A percentile compares a stretch with the other conserved stretches of the same genome.
phyloP scores from a whole-genome alignment of 768 basidiomycete species.

The Tulasnella sp. region DNA sequence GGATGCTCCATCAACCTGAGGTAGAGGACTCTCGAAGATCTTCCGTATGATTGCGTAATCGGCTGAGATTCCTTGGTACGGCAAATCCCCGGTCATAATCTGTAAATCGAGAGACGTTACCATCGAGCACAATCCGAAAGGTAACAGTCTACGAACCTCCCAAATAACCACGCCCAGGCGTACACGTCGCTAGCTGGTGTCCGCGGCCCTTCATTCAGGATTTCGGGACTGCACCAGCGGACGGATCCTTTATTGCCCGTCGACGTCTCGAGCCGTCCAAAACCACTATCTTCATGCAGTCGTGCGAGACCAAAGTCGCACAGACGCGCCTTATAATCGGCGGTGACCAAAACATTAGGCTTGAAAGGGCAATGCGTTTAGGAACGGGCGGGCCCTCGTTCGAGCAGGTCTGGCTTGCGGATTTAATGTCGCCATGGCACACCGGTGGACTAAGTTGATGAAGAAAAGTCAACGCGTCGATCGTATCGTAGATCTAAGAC shows the following conservation, averaged over 20 bases:
- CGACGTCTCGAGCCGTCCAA: background rate
- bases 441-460: background rate
- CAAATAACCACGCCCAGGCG: background rate
- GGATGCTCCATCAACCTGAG: background rate
- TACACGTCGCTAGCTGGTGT: background rate
- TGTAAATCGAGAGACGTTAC: background rate
- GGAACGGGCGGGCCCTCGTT: background rate
- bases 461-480: background rate
- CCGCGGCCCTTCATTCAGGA: background rate
- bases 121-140: background rate
- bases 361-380: background rate
- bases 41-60: background rate
- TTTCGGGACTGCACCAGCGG: background rate
- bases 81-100: background rate
- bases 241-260: background rate
- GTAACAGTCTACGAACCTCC: background rate
- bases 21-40: background rate
- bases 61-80: background rate
- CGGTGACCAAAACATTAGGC: background rate
- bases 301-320: slow-evolving; percentile 18
- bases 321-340: background rate
- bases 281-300: background rate
- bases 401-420: background rate
- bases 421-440: background rate
- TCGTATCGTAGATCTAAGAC: background rate